Base-by-base conservation (phyloP, 2,329 filamentous ascomycete species). In the Lecanoromycetidae sp. region DNA sequence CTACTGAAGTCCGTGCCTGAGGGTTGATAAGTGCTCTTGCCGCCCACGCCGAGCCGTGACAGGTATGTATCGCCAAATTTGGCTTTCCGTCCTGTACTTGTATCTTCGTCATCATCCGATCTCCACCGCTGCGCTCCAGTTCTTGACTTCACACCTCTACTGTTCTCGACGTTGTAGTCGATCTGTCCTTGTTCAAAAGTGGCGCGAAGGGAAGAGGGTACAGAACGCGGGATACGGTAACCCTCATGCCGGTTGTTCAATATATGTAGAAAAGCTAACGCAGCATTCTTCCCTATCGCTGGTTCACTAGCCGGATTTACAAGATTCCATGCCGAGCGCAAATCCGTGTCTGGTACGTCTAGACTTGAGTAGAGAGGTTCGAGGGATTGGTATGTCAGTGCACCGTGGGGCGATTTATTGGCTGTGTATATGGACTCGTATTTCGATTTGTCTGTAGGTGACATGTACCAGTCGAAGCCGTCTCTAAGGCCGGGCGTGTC, bases 381-480 rank as follows among this genome's bases (percentile, higher is more conserved):
- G 44, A 96, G 75, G 12, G 85, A 73, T 50, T 78, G 73, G 66
- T 95, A 91, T 49, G 80, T 72, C 57, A 88, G 75, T 60, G 94
- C 86, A 54, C 91, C 91, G 43, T 88, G 81, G 63, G 82, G 78
- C 64, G 94, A 85, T 52, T 87, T 79, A 68, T 87, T 93, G 58
- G 93, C 87, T 54, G 83, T 84, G 68, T 96, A 98, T 66, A 98
- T 98, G 58, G 90, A 86, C 66, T 95, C 87, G 69, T 98, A 98
- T 66, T 95, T 96, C 54, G 78, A 63, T 68, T 93, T 93, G 68
- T 98, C 88, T 25, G 72, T 67, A 0, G 91, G 91, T 51, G 80
- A 87, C 87, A 98, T 98, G 70, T 98, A 98, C 91, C 91, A 98
- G 64, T 98, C 91, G 65, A 98, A 98, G 10, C 90, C 90, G 65